Conservation (phyloP, 108 stramenopile genomes). For the Mayamaea pseudoterrestris region DNA sequence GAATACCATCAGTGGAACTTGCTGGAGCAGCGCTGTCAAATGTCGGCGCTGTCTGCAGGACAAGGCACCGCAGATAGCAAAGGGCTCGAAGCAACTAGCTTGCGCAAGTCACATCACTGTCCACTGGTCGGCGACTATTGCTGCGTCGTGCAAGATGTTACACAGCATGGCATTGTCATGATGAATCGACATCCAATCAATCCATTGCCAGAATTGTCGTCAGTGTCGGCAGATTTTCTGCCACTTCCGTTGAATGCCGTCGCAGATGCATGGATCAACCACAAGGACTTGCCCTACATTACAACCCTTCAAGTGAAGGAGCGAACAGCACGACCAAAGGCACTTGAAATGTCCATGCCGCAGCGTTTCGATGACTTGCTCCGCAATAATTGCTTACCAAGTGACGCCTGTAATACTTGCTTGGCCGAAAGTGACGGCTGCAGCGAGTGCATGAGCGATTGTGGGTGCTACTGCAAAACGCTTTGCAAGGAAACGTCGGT, state of each 20-base stretch:
- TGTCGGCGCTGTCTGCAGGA: too few species aligned
- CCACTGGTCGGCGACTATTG: slow-evolving; percentile 47
- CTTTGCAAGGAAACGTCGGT: slow-evolving; percentile 64
- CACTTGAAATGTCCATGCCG: too few species aligned
- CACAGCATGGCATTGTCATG: slow-evolving; percentile 18
- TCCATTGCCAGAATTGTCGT: slow-evolving; percentile 53
- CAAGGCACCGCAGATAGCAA: too few species aligned
- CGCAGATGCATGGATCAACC: slow-evolving; percentile 7
- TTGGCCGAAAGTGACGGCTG: slow-evolving; percentile 17
- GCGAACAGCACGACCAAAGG: slow-evolving; percentile 15
- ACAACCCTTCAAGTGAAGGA: slow-evolving; percentile 41
- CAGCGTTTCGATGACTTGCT: slow-evolving; percentile 22
- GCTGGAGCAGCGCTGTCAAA: slow-evolving; percentile 1
- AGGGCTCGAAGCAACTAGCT: too few species aligned
- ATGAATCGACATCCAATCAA: slow-evolving; percentile 44
- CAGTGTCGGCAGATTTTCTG: slow-evolving; percentile 24
- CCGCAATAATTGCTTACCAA: slow-evolving; percentile 16
- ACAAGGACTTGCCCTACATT: slow-evolving; percentile 51
- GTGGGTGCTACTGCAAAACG: slow-evolving; percentile 59
- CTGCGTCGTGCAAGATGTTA: slow-evolving; percentile 37
- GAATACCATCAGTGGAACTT: slow-evolving; percentile 1
- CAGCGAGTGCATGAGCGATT: slow-evolving; percentile 27
- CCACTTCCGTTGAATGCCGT: slow-evolving; percentile 34
- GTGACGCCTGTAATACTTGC: slow-evolving; percentile 4
- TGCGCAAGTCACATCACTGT: slow-evolving; percentile 8